Evolutionary conservation across 176 grass and related monocot genomes (phyloP).

Genomic region (Hordeum marinum): DNA sequence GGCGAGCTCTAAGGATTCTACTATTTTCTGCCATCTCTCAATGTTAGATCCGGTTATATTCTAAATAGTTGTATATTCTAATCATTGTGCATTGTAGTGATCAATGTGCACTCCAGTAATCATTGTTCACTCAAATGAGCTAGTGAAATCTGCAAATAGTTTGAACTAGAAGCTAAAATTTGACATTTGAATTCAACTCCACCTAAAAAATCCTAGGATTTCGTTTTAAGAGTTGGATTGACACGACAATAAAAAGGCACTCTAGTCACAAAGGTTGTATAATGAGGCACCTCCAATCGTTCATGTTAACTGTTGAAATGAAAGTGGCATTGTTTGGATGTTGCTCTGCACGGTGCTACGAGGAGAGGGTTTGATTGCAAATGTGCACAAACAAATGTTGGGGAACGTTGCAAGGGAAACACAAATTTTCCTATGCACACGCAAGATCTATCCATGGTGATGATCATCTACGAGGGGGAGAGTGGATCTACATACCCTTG

Average conservation of each 20-base stretch:
- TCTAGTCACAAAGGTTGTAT: fast-evolving
- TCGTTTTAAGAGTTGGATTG: neutral
- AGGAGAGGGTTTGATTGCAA: neutral
- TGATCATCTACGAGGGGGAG: no score
- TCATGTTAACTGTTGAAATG: neutral
- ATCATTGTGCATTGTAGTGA: neutral
- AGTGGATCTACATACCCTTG: no score
- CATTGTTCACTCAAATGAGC: neutral
- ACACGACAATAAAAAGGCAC: no score
- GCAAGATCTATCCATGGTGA: no score
- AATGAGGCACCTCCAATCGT: no score
- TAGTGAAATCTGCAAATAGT: neutral
- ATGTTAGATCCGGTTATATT: no score
- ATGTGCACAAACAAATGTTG: neutral
- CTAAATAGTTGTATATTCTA: neutral
- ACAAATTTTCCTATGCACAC: no score
- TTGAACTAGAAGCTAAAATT: neutral
- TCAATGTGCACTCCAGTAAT: no score
- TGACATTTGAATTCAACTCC: neutral
- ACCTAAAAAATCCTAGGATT: neutral
- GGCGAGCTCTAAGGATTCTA: no score
- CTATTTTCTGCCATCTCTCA: no score
- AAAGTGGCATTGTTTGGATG: neutral
- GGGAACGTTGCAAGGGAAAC: no score
- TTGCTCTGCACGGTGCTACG: neutral